Evolutionary conservation across 1,139 yeast species (phyloP).

Genomic region (Hyphopichia buzzinii): DNA sequence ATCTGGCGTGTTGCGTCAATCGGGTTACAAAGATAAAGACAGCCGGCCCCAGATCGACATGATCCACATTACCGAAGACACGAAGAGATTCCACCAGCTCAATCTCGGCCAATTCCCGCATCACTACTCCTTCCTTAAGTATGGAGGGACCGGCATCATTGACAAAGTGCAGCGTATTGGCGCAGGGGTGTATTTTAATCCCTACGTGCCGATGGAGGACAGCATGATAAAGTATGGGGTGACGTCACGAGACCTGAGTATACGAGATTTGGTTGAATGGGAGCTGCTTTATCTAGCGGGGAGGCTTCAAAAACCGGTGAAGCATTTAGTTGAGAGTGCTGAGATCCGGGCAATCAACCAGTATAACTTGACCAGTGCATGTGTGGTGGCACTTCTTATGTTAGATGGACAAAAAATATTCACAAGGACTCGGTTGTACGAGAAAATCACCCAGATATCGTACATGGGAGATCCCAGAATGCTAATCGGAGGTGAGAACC

Average conservation of each 20-base stretch:
- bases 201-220: constrained; percentile 68
- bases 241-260: constrained; percentile 57
- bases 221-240: constrained; percentile 83
- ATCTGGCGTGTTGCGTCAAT: constrained; percentile 85
- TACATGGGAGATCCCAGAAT: constrained; percentile 91
- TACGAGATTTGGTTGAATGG: constrained; percentile 80
- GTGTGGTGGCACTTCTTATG: constrained; percentile 68
- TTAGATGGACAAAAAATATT: constrained; percentile 32
- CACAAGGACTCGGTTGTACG: constrained; percentile 66
- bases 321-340: constrained; percentile 58
- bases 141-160: constrained; percentile 59
- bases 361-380: constrained; percentile 74
- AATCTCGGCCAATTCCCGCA: constrained; percentile 64
- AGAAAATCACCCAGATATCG: constrained; percentile 74
- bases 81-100: constrained; percentile 69
- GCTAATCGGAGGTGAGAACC: constrained; percentile 87
- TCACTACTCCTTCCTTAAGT: constrained; percentile 73
- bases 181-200: constrained; percentile 92
- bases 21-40: constrained; percentile 45
- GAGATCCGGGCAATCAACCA: constrained; percentile 58
- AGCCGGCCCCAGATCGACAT: constrained; percentile 73
- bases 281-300: constrained; percentile 86
- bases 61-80: constrained; percentile 78
- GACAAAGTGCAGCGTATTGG: constrained; percentile 69
- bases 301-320: constrained; percentile 90